These are phyloP conservation scores for Aspergillus tanneri DNA, from an alignment of 2,329 filamentous ascomycete genomes.

Conservation along the genomic window DNA sequence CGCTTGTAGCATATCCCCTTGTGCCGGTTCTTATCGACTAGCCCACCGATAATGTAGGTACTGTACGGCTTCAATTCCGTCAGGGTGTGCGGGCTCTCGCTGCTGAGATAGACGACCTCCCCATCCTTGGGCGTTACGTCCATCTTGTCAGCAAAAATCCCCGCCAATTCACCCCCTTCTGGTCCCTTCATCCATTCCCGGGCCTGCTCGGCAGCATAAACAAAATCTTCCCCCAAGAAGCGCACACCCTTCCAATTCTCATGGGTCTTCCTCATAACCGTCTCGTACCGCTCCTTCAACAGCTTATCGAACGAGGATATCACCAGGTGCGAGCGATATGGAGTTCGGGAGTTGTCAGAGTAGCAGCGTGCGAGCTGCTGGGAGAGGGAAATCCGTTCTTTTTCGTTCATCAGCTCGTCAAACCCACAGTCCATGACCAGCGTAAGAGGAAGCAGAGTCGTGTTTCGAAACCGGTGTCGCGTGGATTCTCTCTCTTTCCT, in stretches of 20 bases:
- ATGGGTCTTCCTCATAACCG: conserved; percentile 68
- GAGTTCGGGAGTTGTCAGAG: conserved; percentile 74
- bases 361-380: conserved; percentile 85
- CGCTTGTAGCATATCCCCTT: conserved; percentile 90
- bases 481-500: conserved; percentile 27
- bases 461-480: conserved; percentile 31
- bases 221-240: conserved; percentile 73
- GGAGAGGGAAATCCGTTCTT: conserved; percentile 78
- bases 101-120: conserved; percentile 82
- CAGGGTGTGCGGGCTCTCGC: conserved; percentile 84
- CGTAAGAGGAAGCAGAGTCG: conserved; percentile 68
- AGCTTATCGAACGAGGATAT: conserved; percentile 74
- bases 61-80: conserved; percentile 81
- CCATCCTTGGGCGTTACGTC: conserved; percentile 43
- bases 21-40: conserved; percentile 95
- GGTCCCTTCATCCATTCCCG: conserved; percentile 64
- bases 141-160: conserved; percentile 52
- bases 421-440: conserved; percentile 90
- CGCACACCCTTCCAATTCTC: conserved; percentile 74
- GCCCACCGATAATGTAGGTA: conserved; percentile 87
- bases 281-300: conserved; percentile 77
- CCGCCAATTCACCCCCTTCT: conserved; percentile 58
- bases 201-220: conserved; percentile 64
- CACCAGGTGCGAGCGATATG: conserved; percentile 68
- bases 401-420: conserved; percentile 83